Evolutionary conservation across 192 early-diverging fungal genomes (phyloP).

Genomic region (Backusella australiensis): DNA sequence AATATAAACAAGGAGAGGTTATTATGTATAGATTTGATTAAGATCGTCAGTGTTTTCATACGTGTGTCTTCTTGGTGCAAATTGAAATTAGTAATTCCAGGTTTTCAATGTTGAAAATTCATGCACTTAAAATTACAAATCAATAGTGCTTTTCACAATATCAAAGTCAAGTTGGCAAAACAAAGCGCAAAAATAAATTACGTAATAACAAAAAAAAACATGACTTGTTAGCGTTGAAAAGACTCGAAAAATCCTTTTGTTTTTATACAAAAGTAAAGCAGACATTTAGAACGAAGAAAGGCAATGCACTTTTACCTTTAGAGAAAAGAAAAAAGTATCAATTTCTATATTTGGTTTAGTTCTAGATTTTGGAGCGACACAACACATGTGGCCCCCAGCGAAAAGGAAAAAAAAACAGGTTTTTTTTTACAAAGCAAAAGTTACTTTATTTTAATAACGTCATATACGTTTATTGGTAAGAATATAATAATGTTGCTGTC

Average conservation of each 20-base stretch:
- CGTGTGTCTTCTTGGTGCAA: background rate
- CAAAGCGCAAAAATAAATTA: background rate
- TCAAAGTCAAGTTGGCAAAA: background rate
- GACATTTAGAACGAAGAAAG: background rate
- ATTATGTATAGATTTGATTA: background rate
- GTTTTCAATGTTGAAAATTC: background rate
- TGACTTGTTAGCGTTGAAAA: background rate
- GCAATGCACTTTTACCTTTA: background rate
- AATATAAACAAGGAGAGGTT: background rate
- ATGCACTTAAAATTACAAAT: background rate
- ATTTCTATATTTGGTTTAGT: background rate
- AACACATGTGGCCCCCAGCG: background rate
- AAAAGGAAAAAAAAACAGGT: background rate
- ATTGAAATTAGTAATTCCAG: background rate
- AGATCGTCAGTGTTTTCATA: background rate
- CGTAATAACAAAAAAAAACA: background rate
- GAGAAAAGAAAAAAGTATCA: background rate
- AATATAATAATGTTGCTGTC: background rate
- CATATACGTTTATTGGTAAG: background rate
- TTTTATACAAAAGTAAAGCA: background rate
- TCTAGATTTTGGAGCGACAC: background rate
- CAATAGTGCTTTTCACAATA: background rate
- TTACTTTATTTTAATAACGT: background rate
- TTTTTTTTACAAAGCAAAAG: background rate
- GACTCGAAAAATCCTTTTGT: background rate